Base-by-base conservation (phyloP, 257 asterid genomes). In the Solanum sitiens region DNA sequence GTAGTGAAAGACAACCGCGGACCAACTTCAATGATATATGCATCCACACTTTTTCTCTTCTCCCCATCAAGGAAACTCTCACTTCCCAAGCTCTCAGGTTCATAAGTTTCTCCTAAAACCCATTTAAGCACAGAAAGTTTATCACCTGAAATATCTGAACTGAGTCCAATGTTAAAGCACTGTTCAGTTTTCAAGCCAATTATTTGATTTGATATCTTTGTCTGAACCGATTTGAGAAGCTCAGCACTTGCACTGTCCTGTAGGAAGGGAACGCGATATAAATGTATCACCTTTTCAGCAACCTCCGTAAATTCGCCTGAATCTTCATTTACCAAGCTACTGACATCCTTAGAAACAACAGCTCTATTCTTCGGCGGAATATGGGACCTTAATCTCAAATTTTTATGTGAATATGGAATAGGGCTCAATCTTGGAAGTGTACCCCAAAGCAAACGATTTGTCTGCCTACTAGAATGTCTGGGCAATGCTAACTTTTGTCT, bases 1-100 rank as follows among this genome's bases (percentile, higher is more conserved):
- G 98, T 95, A 63, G 98, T 95, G 89, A 97, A 97, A 73, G 99
- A 97, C 87, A 95, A 75, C 74, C 99, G 90, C 7, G 98, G 98
- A 23, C 99, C 99, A 83, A 97, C 99, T 90, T 97, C 98, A 70
- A 97, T 87, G 27, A 95, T 77, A 56, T 93, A 89, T 67, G 92
- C 47, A 87, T 87, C 91, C 18, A 87, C 85, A 14, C 44, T 75
- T 63, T 37, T 83, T 44, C 88, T 88, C 84, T 37, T 88, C 89
- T 89, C 95, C 84, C 88, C 89, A 32, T 92, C 94, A 47, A 97
- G 93, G 89, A 94, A 97, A 89, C 99, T 97, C 42, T 89, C 91
- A 33, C 90, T 35, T 84, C 95, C 95, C 84, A 95, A 90, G 90
- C 91, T 92, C 61, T 91, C 94, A 13, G 98, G 98, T 90, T 95